Base-by-base conservation (phyloP, 2,329 filamentous ascomycete genomes). In the Colletotrichum musae region DNA sequence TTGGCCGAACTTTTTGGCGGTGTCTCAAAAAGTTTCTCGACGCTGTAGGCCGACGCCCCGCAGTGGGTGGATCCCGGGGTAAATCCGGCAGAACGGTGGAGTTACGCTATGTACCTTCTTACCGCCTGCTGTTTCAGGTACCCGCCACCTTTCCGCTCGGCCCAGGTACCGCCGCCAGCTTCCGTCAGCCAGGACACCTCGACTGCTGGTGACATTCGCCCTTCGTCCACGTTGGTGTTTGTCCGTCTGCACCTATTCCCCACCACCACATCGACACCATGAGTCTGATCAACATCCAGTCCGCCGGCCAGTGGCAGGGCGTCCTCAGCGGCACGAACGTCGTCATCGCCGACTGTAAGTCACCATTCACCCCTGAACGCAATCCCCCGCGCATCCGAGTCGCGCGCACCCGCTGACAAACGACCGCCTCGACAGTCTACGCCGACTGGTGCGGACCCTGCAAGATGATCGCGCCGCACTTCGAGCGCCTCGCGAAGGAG, bases 391-490 rank as follows among this genome's bases (percentile, higher is more conserved):
- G 60, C 70, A 59, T 64, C 36, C 58, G 39, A n/a, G n/a, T 15
- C 56, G 51, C 21, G 21, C 21, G 21, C 21, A 21, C 21, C 21
- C 21, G 21, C 61, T 69, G 62, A 70, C 75, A 80, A 78, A 78
- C 73, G 69, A 18, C 60, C 2, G 2, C 21, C 21, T 75, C 32
- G 7, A 58, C 75, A 97, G 94, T 98, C 87, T 97, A 96, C 78
- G 95, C 95, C 80, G 93, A 97, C 83, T 97, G 94, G 93, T 98
- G 94, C 80, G 93, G 92, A 65, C 94, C 95, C 77, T 98, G 95
- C 88, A 97, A 97, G 83, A 89, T 92, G 78, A 97, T 98, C 73
- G 93, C 93, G 58, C 95, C 95, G 21, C 89, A 93, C 66, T 98
- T 97, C 81, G 94, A 97, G 77, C 90, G 92, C 75, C 91, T 98